Base-by-base conservation (phyloP, 1,139 yeast genomes). In the Taphrina communis region DNA sequence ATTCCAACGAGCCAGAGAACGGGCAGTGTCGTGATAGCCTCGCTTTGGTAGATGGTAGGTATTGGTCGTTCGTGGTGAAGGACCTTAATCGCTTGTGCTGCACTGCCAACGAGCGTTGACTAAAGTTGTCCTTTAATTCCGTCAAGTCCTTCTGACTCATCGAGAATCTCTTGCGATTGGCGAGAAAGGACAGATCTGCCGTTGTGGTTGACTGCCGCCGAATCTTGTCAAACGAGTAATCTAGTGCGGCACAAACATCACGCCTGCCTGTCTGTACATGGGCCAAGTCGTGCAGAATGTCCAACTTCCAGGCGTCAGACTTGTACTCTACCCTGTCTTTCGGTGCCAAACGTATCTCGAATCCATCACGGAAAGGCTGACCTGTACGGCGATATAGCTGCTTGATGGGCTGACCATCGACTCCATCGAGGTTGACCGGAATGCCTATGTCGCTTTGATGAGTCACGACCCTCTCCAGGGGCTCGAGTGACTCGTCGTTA, bases 221-320 rank as follows among this genome's bases (percentile, higher is more conserved):
- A 7, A 50, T 25, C 36, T 25, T 50, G 31, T 50, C 53, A 35
- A 50, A 50, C 3, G 53, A 50, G 53, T 25, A 50, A 35, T 53
- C 57, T 6, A 53, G 57, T n/a, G 57, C 57, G 25, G 57, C 39
- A 35, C 57, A 53, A 11, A 53, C 57, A 17, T 53, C 57, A 14
- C 42, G 42, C 41, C 42, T 35, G 2, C 57, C 57, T 2, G 57
- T 53, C 11, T 53, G 41, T 31, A 38, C 17, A 17, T n/a, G 21
- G 9, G 57, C 57, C 57, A 53, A 17, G 14, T 35, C 57, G 21
- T 53, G 57, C 19, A 53, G 42, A 6, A 53, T 6, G 41, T 53
- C 57, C 42, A 53, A 17, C 17, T 53, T 53, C 57, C 57, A 53
- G 35, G 42, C 57, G 12, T 53, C 57, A 11, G 41, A 17, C 21